Evolutionary conservation across 2,329 filamentous ascomycete species (phyloP).

Genomic region (Massarina eburnea): DNA sequence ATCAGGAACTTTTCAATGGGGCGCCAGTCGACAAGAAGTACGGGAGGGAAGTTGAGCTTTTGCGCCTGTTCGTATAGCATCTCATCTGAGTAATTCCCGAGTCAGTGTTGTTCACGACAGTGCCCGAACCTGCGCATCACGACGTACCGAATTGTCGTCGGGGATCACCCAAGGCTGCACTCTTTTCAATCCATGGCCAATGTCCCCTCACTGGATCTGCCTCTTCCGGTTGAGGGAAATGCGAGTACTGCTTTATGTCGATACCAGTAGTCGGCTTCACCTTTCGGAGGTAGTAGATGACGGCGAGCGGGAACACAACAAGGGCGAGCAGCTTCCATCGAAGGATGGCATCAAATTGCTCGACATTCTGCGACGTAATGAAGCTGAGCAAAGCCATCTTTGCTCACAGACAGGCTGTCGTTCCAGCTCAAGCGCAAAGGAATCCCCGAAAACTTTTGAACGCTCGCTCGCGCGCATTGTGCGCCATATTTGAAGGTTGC

Average conservation of each 20-base stretch:
- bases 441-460: background rate
- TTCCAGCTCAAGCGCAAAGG: background rate
- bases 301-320: background rate
- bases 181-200: slow-evolving; percentile 21
- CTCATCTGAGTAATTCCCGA: slow-evolving; percentile 5
- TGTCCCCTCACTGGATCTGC: slow-evolving; percentile 17
- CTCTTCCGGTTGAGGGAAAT: slow-evolving; percentile 19
- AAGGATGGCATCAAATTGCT: background rate
- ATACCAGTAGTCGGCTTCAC: background rate
- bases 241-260: slow-evolving; percentile 15
- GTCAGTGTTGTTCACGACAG: background rate
- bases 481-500: background rate
- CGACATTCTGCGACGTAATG: background rate
- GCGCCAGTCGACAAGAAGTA: slow-evolving; percentile 18
- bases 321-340: slow-evolving; percentile 1
- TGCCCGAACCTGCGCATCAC: background rate
- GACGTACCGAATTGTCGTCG: slow-evolving; percentile 16
- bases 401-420: background rate
- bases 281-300: background rate
- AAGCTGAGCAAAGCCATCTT: slow-evolving; percentile 2
- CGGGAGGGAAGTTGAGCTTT: slow-evolving; percentile 18
- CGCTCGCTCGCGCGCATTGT: background rate
- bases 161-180: slow-evolving; percentile 14
- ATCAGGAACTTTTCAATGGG: slow-evolving; percentile 18
- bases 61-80: slow-evolving; percentile 20